Evolutionary conservation across 371 early-diverging fungal genomes (phyloP).

Genomic region (Paraphysoderma sedebokerense): DNA sequence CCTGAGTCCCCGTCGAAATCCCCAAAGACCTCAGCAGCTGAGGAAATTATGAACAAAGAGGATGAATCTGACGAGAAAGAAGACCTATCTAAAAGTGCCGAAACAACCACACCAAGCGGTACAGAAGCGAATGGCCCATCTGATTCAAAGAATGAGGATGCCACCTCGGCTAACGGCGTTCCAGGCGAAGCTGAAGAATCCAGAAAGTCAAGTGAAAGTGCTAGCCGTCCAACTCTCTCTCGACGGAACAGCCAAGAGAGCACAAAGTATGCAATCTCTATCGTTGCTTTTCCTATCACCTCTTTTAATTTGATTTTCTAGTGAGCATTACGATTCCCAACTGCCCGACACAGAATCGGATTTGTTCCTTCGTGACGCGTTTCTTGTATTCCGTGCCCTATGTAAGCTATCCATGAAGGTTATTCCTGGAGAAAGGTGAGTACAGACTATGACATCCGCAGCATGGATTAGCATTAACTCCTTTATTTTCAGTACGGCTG

Average conservation of each 20-base stretch:
- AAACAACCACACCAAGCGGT: too few species aligned
- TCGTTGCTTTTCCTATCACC: not conserved
- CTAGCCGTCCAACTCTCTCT: slow-evolving; percentile 5
- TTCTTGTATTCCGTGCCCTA: slow-evolving; percentile 74
- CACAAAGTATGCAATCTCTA: slow-evolving; percentile 9
- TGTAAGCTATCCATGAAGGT: slow-evolving; percentile 77
- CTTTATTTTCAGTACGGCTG: not conserved
- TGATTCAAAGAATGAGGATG: too few species aligned
- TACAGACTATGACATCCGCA: slow-evolving; percentile 5
- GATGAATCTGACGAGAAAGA: too few species aligned
- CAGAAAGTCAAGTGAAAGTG: too few species aligned
- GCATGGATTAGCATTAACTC: not conserved
- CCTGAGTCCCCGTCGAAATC: too few species aligned
- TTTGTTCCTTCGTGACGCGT: slow-evolving; percentile 53
- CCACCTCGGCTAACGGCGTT: too few species aligned
- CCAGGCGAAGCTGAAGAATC: too few species aligned
- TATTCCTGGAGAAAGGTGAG: slow-evolving; percentile 24
- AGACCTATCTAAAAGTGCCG: too few species aligned
- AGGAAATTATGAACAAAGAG: too few species aligned
- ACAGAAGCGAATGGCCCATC: too few species aligned
- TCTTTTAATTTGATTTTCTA: not conserved
- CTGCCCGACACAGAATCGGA: slow-evolving; percentile 12
- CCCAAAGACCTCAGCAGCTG: too few species aligned
- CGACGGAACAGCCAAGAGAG: not conserved
- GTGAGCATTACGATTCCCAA: not conserved